A percentile compares a stretch with the other conserved stretches of the same genome.
phyloP scores from a whole-genome alignment of 768 basidiomycete species.

The Boletus bicolor region DNA sequence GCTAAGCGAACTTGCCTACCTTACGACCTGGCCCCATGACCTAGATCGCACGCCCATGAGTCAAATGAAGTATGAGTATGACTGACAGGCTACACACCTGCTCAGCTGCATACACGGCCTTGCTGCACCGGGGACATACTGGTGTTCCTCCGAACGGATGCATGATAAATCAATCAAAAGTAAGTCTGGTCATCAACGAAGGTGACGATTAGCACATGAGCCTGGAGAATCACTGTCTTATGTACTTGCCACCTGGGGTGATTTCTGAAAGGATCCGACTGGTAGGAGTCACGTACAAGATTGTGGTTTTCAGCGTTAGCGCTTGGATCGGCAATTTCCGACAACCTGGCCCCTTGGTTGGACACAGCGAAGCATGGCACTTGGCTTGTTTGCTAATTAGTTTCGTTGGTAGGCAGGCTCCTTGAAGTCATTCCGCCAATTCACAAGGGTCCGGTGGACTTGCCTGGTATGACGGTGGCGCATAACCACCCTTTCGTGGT shows the following conservation, averaged over 20 bases:
- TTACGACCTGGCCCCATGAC: constrained; percentile 86
- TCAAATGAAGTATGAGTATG: not conserved
- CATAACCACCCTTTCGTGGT: not conserved
- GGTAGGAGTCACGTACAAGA: not conserved
- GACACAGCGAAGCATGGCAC: not conserved
- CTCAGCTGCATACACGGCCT: constrained; percentile 83
- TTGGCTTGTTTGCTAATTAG: not conserved
- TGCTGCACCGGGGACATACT: constrained; percentile 69
- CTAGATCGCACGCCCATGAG: constrained; percentile 35
- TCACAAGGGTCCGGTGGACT: not conserved
- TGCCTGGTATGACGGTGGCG: constrained; percentile 1
- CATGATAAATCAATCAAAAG: constrained; percentile 38
- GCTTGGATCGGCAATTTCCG: constrained; percentile 18
- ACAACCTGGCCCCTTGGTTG: not conserved
- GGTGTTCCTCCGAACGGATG: constrained; percentile 72
- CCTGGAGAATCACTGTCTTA: not conserved
- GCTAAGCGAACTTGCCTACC: constrained; percentile 42
- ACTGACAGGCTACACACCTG: constrained; percentile 48
- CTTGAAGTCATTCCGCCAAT: not conserved
- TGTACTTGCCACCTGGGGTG: constrained; percentile 13
- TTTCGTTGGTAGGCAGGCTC: not conserved
- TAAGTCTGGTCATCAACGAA: constrained; percentile 2
- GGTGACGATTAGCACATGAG: constrained; percentile 2
- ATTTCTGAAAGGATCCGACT: not conserved
- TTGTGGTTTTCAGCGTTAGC: not conserved